Base-by-base conservation (phyloP, 2,329 filamentous ascomycete genomes). In the Paraconiothyrium sp. region DNA sequence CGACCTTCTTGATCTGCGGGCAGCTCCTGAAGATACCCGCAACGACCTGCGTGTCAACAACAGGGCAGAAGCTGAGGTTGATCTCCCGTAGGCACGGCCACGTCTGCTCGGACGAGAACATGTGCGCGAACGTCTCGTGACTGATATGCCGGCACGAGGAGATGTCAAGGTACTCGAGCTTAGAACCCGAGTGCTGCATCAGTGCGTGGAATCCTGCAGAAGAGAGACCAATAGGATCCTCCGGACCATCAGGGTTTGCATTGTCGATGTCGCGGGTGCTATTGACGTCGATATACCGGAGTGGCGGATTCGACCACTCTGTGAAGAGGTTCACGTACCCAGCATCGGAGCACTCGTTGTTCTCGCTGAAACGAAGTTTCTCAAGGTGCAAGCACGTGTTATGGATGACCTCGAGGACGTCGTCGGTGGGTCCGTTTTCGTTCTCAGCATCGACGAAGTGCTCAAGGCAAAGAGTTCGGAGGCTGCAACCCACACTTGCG, bases 301-400 rank as follows among this genome's bases (percentile, higher is more conserved):
- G 83, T 0, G 90, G 85, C 2, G 87, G 87, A 72, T 97, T 97
- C 8, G 80, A 71, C 94, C 94, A 97, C 63, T 83, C 80, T 0
- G 81, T 88, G 78, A 97, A 97, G 10, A 98, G 85, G 1, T 83
- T 79, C 1, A 83, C 85, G 66, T 93, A 94, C 2, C 86, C 92
- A 4, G 84, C 83, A 74, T 98, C 94, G 0, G 91, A 93, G 79
- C 91, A 90, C 11, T 83, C 78, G 69, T 90, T 86, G 76, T 92
- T 96, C 66, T 92, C 89, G 0, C 89, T 91, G 69, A 98, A 88
- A 54, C 94, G 91, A 20, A 98, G 85, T 75, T 97, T 97, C 57
- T 76, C 78, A 16, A 98, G 84, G 1, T 82, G 80, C 7, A 79
- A 84, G 78, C 93, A 97, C 43, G 88, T 83, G 6, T 85, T 79